A percentile compares a stretch with the other conserved stretches of the same genome.
phyloP scores from a whole-genome alignment of 148 eudicot genomes.

The Nepenthes gracilis region DNA sequence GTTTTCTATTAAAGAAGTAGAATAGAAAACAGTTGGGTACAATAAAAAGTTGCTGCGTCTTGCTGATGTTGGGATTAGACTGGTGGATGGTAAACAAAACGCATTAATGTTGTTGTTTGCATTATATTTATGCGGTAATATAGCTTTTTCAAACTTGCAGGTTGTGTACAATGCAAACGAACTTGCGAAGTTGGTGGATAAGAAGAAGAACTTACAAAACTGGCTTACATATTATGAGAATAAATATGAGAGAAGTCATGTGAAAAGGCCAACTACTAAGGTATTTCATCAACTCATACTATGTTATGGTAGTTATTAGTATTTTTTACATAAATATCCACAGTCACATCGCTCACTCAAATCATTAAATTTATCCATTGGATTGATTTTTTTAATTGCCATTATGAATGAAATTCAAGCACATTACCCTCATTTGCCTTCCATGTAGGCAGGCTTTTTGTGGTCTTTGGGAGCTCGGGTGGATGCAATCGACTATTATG shows the following conservation, averaged over 20 bases:
- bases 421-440: slow-evolving; percentile 14
- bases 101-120: background rate
- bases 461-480: slow-evolving; percentile 76
- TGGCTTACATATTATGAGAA: slow-evolving; percentile 76
- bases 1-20: background rate
- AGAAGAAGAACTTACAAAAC: slow-evolving; percentile 60
- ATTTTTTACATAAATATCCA: background rate
- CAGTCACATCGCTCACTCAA: background rate
- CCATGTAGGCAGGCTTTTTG: slow-evolving; percentile 90
- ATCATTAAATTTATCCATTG: background rate
- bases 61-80: background rate
- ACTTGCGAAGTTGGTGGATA: slow-evolving; percentile 67
- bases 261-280: slow-evolving; percentile 59
- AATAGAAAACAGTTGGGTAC: background rate
- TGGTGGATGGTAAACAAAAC: background rate
- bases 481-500: slow-evolving; percentile 81
- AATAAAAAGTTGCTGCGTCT: no score
- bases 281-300: slow-evolving; percentile 19
- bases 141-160: slow-evolving; percentile 21
- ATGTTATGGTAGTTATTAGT: background rate
- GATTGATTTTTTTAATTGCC: background rate
- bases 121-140: background rate
- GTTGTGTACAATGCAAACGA: slow-evolving; percentile 83
- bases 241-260: slow-evolving; percentile 61
- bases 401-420: background rate